Evolutionary conservation across 2,329 filamentous ascomycete species (phyloP).

Genomic region (Sarocladium strictum): DNA sequence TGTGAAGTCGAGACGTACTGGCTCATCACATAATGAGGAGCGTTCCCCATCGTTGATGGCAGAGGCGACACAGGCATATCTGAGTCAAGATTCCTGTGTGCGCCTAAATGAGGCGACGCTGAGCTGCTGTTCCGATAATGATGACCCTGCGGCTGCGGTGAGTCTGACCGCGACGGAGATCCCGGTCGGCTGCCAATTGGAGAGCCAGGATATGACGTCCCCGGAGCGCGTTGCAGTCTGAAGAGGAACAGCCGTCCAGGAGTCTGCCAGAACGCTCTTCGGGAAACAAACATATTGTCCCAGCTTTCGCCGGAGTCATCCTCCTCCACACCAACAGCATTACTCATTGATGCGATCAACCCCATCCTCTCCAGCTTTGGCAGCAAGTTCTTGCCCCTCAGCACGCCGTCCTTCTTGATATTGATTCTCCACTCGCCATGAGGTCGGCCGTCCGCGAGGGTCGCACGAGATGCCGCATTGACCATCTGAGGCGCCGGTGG

Average conservation of each 20-base stretch:
- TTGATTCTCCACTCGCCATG: slow-evolving; percentile 82
- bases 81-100: not conserved
- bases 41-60: slow-evolving; percentile 25
- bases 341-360: slow-evolving; percentile 69
- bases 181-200: slow-evolving; percentile 47
- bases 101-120: not conserved
- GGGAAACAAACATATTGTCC: slow-evolving; percentile 75
- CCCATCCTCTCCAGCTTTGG: slow-evolving; percentile 94
- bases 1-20: slow-evolving; percentile 80
- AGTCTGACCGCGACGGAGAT: slow-evolving; percentile 39
- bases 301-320: slow-evolving; percentile 61
- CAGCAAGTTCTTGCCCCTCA: slow-evolving; percentile 75
- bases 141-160: slow-evolving; percentile 14
- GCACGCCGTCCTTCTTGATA: slow-evolving; percentile 80
- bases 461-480: slow-evolving; percentile 57
- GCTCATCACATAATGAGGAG: slow-evolving; percentile 43
- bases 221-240: slow-evolving; percentile 59
- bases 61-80: slow-evolving; percentile 16
- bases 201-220: slow-evolving; percentile 39
- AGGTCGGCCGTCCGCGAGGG: slow-evolving; percentile 65
- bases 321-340: slow-evolving; percentile 61
- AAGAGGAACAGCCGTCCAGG: slow-evolving; percentile 85
- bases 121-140: slow-evolving; percentile 1
- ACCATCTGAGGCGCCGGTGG: slow-evolving; percentile 60
- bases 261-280: slow-evolving; percentile 85